A percentile compares a stretch with the other conserved stretches of the same genome.
Conservation (phyloP, 2,329 filamentous ascomycete genomes). For the Pyrenochaeta sp. region DNA sequence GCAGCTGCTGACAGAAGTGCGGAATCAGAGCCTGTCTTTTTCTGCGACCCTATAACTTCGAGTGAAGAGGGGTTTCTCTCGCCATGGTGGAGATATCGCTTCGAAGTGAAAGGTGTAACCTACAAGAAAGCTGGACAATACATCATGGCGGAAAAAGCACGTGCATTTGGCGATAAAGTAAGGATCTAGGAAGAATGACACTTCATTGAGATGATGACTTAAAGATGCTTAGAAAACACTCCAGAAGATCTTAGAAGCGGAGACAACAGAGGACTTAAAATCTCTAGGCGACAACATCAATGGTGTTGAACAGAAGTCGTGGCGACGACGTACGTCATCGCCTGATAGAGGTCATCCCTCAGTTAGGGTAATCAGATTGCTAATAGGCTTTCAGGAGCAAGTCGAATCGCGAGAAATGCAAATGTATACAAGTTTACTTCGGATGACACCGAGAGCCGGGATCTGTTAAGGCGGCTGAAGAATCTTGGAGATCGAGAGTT, state of each 20-base stretch:
- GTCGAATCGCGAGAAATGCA: not conserved
- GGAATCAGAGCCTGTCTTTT: not conserved
- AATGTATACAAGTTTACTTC: constrained; percentile 7
- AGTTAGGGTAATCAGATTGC: not conserved
- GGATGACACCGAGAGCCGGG: not conserved
- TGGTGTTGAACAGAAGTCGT: not conserved
- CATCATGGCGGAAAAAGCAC: constrained; percentile 11
- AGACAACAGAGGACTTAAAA: not conserved
- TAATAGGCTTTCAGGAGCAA: not conserved
- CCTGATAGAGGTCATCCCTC: not conserved
- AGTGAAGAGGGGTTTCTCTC: constrained; percentile 4
- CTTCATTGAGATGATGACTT: too few species aligned
- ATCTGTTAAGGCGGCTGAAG: not conserved
- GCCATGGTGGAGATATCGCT: constrained; percentile 2
- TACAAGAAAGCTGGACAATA: constrained; percentile 1
- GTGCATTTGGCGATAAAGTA: constrained; percentile 1
- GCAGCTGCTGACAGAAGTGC: not conserved
- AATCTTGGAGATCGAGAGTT: constrained; percentile 3
- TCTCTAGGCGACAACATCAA: not conserved
- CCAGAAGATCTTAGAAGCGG: not conserved
- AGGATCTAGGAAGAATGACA: not conserved
- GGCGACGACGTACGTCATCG: not conserved
- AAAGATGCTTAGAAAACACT: not conserved
- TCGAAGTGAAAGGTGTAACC: not conserved
- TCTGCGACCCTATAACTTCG: not conserved